Evolutionary conservation across 305 asterid species (phyloP).

Genomic region (Salvia sclarea): DNA sequence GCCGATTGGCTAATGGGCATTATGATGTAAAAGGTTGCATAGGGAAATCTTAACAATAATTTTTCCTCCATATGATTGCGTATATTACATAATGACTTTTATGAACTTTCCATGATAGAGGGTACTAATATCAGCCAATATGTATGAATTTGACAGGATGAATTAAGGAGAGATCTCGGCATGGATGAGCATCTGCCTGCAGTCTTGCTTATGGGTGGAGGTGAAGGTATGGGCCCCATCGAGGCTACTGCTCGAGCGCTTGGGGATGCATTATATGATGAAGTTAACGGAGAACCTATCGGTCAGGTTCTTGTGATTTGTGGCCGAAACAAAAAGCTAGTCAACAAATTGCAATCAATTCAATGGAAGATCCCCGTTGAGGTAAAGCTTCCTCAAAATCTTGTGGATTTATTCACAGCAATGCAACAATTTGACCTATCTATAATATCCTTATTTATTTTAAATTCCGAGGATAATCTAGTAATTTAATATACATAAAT

Average conservation of each 20-base stretch:
- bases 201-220: conserved; percentile 94
- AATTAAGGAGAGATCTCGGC: conserved; percentile 78
- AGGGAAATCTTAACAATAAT: not conserved
- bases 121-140: conserved; percentile 1
- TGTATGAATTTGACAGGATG: conserved; percentile 48
- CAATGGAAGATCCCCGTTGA: conserved; percentile 84
- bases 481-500: too few species aligned
- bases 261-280: conserved; percentile 74
- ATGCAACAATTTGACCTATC: not conserved
- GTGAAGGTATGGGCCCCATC: conserved; percentile 99
- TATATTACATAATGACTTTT: not conserved
- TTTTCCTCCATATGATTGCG: not conserved
- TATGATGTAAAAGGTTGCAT: conserved; percentile 3
- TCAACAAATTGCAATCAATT: conserved; percentile 60
- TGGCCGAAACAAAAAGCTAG: conserved; percentile 83
- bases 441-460: too few species aligned
- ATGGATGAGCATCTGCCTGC: conserved; percentile 89
- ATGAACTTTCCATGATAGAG: not conserved
- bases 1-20: not conserved
- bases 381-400: conserved; percentile 37
- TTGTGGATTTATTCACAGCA: not conserved
- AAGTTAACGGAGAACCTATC: conserved; percentile 59
- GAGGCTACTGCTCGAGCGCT: conserved; percentile 96
- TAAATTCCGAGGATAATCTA: too few species aligned
- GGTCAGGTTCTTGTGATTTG: conserved; percentile 94